Percentiles rank a stretch among this genome's conserved stretches.
Conservation (phyloP, 805 yeast species). For the Dipodascopsis tothii region DNA sequence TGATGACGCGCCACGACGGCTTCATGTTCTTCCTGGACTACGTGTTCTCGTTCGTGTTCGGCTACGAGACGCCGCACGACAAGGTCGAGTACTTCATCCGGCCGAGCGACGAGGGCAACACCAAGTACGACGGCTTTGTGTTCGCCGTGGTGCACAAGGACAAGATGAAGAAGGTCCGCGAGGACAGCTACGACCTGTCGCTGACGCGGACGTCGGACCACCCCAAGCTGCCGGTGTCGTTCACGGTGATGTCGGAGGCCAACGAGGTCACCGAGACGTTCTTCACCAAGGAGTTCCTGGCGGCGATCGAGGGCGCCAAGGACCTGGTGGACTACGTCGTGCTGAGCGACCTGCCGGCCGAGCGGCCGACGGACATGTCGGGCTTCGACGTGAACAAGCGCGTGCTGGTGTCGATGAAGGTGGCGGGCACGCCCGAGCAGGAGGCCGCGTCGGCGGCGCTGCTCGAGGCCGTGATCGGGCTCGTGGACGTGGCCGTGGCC, state of each 20-base stretch:
- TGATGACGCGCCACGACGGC: constrained; percentile 75
- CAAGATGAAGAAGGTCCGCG: constrained; percentile 70
- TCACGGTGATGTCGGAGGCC: constrained; percentile 83
- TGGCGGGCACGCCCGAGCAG: constrained; percentile 47
- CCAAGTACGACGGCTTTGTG: constrained; percentile 58
- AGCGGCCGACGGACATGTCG: constrained; percentile 48
- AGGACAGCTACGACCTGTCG: constrained; percentile 70
- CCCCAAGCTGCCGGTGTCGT: constrained; percentile 61
- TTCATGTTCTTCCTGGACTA: constrained; percentile 60
- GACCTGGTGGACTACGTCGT: constrained; percentile 58
- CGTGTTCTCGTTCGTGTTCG: constrained; percentile 50
- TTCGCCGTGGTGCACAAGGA: constrained; percentile 80
- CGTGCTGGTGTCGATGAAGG: constrained; percentile 47
- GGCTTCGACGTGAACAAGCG: constrained; percentile 29
- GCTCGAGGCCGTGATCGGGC: constrained; percentile 48
- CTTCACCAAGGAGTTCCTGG: constrained; percentile 41
- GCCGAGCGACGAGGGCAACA: constrained; percentile 44
- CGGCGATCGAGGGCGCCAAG: constrained; percentile 39
- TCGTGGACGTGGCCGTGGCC: constrained; percentile 52
- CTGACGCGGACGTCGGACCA: constrained; percentile 74
- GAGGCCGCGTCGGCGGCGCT: constrained; percentile 44
- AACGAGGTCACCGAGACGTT: constrained; percentile 69
- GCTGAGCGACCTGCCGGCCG: constrained; percentile 76
- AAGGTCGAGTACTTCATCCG: constrained; percentile 55
- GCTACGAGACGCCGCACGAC: constrained; percentile 42